Evolutionary conservation across 352 stramenopile species (phyloP).

Genomic region (Globisporangium camurandrum): DNA sequence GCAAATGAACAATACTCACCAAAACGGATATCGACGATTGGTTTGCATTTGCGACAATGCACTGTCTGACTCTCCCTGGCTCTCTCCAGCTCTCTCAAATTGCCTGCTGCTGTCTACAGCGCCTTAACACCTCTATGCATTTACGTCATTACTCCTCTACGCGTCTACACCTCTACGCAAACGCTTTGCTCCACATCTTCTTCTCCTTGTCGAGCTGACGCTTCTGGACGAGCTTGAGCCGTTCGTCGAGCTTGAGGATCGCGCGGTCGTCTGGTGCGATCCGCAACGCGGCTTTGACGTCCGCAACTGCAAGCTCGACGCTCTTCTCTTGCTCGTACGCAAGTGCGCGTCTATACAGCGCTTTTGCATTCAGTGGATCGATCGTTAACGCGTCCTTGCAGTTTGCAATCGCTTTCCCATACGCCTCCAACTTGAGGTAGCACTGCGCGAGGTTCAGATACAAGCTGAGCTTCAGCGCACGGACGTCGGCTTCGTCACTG

Average conservation of each 20-base stretch:
- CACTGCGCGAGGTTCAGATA: conserved; percentile 91
- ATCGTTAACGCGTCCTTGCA: conserved; percentile 77
- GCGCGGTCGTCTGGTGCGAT: conserved; percentile 71
- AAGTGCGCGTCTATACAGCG: conserved; percentile 79
- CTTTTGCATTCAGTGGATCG: conserved; percentile 76
- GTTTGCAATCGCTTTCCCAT: conserved; percentile 74
- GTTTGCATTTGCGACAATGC: neutral
- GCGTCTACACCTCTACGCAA: conserved; percentile 25
- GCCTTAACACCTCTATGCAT: too few relatives aligned
- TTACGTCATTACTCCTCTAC: neutral
- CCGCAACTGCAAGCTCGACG: conserved; percentile 51
- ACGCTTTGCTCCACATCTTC: conserved; percentile 87
- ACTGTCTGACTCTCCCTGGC: too few relatives aligned
- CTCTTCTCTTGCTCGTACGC: conserved; percentile 87
- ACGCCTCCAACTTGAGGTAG: conserved; percentile 92
- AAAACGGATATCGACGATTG: neutral
- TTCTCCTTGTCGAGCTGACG: conserved; percentile 85
- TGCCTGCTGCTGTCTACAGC: neutral
- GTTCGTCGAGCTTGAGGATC: conserved; percentile 65
- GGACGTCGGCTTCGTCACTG: conserved; percentile 79
- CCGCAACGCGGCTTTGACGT: conserved; percentile 49
- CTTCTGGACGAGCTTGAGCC: conserved; percentile 56
- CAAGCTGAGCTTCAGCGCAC: conserved; percentile 85
- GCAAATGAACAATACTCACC: too few relatives aligned
- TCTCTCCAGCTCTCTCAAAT: conserved; percentile 1